These are phyloP conservation scores for Populus trichocarpa DNA, from an alignment of 441 rosid genomes.

Conservation along the genomic window DNA sequence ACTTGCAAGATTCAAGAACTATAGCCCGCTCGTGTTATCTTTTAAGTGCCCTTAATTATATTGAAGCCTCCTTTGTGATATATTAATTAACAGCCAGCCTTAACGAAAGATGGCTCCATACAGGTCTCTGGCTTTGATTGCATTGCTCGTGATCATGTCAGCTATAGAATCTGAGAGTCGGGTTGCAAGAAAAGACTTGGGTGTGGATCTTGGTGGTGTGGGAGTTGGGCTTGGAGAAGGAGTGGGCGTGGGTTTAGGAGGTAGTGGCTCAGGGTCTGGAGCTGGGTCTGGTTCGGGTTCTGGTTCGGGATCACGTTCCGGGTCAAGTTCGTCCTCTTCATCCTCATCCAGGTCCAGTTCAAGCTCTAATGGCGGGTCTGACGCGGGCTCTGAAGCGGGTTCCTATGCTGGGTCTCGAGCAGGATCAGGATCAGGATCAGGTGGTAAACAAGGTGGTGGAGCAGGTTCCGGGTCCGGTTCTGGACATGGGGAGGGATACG, in stretches of 20 bases:
- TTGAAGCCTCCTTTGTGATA: background rate
- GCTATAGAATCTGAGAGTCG: conserved; percentile 42
- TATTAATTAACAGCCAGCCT: background rate
- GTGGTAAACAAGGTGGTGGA: conserved; percentile 10
- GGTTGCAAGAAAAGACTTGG: conserved; percentile 59
- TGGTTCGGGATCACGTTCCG: conserved; percentile 12
- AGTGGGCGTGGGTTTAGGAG: background rate
- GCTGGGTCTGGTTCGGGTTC: conserved; percentile 17
- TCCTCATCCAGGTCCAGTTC: conserved; percentile 28
- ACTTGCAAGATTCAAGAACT: background rate
- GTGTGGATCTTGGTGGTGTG: conserved; percentile 41
- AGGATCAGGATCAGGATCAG: conserved; percentile 34
- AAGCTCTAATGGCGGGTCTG: conserved; percentile 26
- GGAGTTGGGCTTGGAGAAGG: background rate
- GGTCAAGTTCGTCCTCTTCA: conserved; percentile 8
- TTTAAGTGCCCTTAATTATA: background rate
- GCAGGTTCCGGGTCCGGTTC: background rate
- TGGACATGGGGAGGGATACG: conserved; percentile 37
- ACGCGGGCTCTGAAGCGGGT: conserved; percentile 59
- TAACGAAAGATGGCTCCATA: conserved; percentile 16
- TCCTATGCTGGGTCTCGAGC: conserved; percentile 57
- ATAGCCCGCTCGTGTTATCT: too few relatives aligned
- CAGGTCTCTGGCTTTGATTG: conserved; percentile 19
- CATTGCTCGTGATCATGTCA: conserved; percentile 29
- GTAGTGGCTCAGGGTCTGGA: conserved; percentile 1